phyloP scores from a whole-genome alignment of 257 asterid species.

The Dorcoceras hygrometricum region DNA sequence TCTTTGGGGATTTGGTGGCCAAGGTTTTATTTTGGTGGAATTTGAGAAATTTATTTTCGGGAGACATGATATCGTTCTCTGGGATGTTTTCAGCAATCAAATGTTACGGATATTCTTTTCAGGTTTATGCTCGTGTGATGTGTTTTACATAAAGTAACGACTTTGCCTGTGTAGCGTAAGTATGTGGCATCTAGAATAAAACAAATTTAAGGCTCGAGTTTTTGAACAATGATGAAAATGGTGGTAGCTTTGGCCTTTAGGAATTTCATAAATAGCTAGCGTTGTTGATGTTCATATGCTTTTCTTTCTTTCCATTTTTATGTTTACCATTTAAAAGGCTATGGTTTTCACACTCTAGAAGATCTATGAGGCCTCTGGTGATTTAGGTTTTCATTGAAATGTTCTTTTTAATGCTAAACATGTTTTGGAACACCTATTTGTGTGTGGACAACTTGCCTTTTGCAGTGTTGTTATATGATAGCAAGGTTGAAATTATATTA shows the following conservation, averaged over 20 bases:
- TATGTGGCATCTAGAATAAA: neutral
- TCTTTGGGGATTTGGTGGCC: conserved; percentile 10
- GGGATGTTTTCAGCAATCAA: too few relatives aligned
- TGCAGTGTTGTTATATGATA: neutral
- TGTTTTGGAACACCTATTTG: neutral
- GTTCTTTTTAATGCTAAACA: neutral
- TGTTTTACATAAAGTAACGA: neutral
- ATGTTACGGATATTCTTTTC: too few relatives aligned
- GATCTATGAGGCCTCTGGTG: neutral
- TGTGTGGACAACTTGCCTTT: neutral
- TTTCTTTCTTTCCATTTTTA: neutral
- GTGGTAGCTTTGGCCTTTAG: neutral
- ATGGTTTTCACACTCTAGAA: neutral
- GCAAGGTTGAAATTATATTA: neutral
- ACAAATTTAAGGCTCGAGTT: neutral
- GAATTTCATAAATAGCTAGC: neutral
- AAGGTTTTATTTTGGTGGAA: conserved; percentile 1
- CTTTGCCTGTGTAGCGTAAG: neutral
- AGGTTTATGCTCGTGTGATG: neutral
- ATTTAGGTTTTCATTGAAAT: neutral
- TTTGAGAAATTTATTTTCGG: conserved; percentile 10
- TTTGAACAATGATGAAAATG: neutral
- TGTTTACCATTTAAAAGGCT: neutral
- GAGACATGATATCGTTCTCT: too few relatives aligned
- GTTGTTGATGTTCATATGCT: neutral